A percentile compares a stretch with the other conserved stretches of the same genome.
phyloP scores from a whole-genome alignment of 2,329 filamentous ascomycete species.

The Paraconiothyrium sp. region DNA sequence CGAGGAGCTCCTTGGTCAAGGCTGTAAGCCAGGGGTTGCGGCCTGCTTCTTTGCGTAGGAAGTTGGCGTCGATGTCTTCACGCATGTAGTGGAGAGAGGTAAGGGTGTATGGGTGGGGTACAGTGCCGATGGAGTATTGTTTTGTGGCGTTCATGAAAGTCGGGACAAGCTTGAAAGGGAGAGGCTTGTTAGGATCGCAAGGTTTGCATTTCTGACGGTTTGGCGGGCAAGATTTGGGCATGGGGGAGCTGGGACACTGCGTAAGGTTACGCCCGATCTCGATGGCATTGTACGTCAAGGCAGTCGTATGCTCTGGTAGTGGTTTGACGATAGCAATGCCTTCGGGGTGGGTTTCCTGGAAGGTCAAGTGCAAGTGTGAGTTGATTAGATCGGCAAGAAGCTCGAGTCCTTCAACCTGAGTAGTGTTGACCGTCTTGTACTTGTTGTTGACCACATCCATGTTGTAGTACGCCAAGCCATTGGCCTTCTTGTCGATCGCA shows the following conservation, averaged over 20 bases:
- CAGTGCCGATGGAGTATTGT: constrained; percentile 82
- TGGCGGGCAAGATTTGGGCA: constrained; percentile 83
- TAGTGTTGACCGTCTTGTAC: constrained; percentile 71
- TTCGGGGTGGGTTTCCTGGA: constrained; percentile 79
- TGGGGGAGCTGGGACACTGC: constrained; percentile 76
- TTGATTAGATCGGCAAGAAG: constrained; percentile 80
- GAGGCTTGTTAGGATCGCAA: constrained; percentile 70
- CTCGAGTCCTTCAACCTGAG: constrained; percentile 67
- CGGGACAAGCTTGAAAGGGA: constrained; percentile 73
- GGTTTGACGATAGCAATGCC: constrained; percentile 88
- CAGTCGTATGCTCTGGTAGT: constrained; percentile 76
- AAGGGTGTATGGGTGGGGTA: constrained; percentile 91
- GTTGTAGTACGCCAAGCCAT: constrained; percentile 80
- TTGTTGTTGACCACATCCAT: constrained; percentile 67
- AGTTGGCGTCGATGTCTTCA: constrained; percentile 53
- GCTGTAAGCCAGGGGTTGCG: constrained; percentile 82
- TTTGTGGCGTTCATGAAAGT: constrained; percentile 76
- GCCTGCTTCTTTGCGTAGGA: constrained; percentile 65
- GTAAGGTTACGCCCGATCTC: constrained; percentile 79
- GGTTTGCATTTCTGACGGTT: constrained; percentile 78
- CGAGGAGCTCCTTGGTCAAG: constrained; percentile 75
- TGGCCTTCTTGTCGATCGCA: constrained; percentile 69
- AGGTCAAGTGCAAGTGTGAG: constrained; percentile 83
- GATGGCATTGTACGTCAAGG: constrained; percentile 74
- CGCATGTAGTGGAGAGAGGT: constrained; percentile 70